Evolutionary conservation across 345 rosid genomes (phyloP).

Genomic region (Cochlearia excelsa): DNA sequence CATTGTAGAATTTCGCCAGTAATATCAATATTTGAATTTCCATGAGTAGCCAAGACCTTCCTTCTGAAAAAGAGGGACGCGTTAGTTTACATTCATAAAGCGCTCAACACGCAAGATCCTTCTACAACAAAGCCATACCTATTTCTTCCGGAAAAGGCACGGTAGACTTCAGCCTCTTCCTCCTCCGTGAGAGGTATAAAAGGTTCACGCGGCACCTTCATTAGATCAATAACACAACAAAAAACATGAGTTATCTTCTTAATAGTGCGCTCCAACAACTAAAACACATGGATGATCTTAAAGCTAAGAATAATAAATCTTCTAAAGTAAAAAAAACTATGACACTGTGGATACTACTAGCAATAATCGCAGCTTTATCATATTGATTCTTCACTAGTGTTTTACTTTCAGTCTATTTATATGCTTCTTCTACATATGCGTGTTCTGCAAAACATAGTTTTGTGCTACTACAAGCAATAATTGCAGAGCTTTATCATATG

Average conservation of each 20-base stretch:
- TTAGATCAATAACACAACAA: constrained; percentile 33
- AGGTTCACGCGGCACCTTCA: constrained; percentile 59
- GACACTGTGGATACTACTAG: constrained; percentile 2
- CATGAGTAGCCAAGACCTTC: constrained; percentile 56
- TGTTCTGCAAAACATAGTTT: too few relatives aligned
- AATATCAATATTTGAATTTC: constrained; percentile 67
- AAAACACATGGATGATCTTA: background rate
- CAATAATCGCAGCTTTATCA: constrained; percentile 1
- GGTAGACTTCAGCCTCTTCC: constrained; percentile 56
- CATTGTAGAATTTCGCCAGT: constrained; percentile 74
- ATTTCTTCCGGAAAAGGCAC: constrained; percentile 51
- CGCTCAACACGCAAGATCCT: constrained; percentile 7
- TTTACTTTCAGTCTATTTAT: too few relatives aligned
- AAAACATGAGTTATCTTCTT: constrained; percentile 13
- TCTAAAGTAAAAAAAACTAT: too few relatives aligned
- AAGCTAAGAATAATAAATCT: too few relatives aligned
- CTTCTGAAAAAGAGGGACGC: constrained; percentile 45
- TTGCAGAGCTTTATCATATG: too few relatives aligned
- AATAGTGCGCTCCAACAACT: too few relatives aligned
- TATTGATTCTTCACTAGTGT: too few relatives aligned
- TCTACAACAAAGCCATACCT: constrained; percentile 46
- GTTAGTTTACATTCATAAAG: constrained; percentile 7
- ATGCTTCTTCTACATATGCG: too few relatives aligned
- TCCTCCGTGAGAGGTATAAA: constrained; percentile 72
- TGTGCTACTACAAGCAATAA: too few relatives aligned